These are phyloP conservation scores for Sutorius eximius DNA, from an alignment of 1,284 basidiomycete species.

Conservation along the genomic window DNA sequence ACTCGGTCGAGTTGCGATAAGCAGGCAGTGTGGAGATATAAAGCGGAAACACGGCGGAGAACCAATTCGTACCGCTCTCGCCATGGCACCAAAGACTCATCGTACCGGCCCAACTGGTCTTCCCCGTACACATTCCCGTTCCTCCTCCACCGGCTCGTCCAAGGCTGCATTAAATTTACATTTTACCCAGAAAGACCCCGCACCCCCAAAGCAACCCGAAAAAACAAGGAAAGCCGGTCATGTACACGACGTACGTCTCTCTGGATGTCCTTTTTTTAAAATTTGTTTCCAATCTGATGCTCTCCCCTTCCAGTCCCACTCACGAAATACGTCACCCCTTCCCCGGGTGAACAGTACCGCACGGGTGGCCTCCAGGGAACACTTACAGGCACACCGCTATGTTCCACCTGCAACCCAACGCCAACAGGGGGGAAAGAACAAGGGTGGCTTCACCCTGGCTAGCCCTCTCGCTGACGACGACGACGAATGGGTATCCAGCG, in stretches of 20 bases:
- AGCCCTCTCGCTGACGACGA: constrained; percentile 52
- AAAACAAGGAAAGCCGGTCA: constrained; percentile 50
- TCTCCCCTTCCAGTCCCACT: constrained; percentile 28
- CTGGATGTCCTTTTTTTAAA: constrained; percentile 12
- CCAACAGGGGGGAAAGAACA: constrained; percentile 42
- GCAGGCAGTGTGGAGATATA: constrained; percentile 15
- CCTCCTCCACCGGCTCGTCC: constrained; percentile 53
- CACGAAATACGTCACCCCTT: constrained; percentile 40
- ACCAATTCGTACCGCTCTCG: constrained; percentile 27
- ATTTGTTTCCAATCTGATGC: constrained; percentile 12
- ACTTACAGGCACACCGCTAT: constrained; percentile 38
- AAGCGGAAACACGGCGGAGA: constrained; percentile 33
- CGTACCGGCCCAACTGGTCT: constrained; percentile 42
- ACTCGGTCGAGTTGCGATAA: constrained; percentile 17
- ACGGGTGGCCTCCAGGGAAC: constrained; percentile 53
- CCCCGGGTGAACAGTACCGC: constrained; percentile 50
- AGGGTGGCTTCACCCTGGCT: constrained; percentile 59
- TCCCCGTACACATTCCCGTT: constrained; percentile 60
- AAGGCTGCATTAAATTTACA: constrained; percentile 60
- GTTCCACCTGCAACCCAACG: constrained; percentile 36
- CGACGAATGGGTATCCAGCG: constrained; percentile 74
- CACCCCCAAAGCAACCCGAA: constrained; percentile 44
- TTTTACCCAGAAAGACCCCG: constrained; percentile 63
- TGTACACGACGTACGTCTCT: constrained; percentile 44
- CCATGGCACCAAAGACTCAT: constrained; percentile 52